Evolutionary conservation across 2,329 filamentous ascomycete genomes (phyloP), one percentile per base, ranked within the genome.

Genomic region (Trichoderma atrobrunneum): DNA sequence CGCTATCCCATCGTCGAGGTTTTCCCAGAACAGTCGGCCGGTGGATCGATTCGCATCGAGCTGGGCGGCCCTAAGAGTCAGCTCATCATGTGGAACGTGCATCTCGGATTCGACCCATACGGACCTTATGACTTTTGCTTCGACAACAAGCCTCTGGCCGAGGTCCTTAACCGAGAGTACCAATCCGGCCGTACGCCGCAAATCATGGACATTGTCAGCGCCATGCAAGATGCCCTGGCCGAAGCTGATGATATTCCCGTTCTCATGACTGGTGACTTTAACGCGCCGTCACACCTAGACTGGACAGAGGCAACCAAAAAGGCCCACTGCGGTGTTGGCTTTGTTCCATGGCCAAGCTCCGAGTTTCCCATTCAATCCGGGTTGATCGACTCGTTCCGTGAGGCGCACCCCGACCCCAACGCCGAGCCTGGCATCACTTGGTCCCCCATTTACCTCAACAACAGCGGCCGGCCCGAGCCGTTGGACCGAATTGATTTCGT

Each of bases 61-160:
- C 77, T 84, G 16, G 81, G 82, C 70, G 80, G 78, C 7, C 68
- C 75, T 0, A 72, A 72, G 6, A 74, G 62, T 30, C 76, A 81
- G 36, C 74, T 83, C 63, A 80, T 81, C 72, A 75, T 83, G 60
- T 83, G 79, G 76, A 79, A 78, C 30, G 77, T 78, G 54, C 82
- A 84, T 65, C 72, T 84, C 7, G 81, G 79, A 2, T 80, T 79
- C 56, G 75, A 76, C 26, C 83, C 83, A 0, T 84, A 85, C 59
- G 83, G 83, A 0, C 83, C 83, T 0, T 84, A 84, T 72, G 83
- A 83, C 62, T 82, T 83, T 71, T 84, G 83, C 78, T 84, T 80
- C 59, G 76, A 81, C 54, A 76, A 79, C 18, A 78, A 80, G 77
- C 74, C 76, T 2, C 73, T 78, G 3, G 79, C 81, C 1, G 67